A percentile compares a stretch with the other conserved stretches of the same genome.
These are phyloP conservation scores for Pueraria montana DNA, from an alignment of 306 rosid species.

Conservation along the genomic window DNA sequence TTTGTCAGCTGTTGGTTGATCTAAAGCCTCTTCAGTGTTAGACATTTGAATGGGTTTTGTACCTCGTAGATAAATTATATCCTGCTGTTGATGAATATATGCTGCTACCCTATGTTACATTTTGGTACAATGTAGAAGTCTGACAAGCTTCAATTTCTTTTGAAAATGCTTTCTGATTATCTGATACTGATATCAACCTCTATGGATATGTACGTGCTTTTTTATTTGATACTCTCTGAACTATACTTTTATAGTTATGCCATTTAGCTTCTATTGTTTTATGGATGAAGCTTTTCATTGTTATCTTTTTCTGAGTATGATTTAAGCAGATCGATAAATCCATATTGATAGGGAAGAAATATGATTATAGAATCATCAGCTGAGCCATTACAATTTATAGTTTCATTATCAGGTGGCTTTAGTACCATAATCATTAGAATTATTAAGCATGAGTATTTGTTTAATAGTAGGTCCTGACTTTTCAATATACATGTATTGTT, in stretches of 20 bases:
- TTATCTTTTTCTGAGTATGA: slow-evolving; percentile 8
- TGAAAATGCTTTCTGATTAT: slow-evolving; percentile 1
- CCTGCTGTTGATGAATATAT: neutral
- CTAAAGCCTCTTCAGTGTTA: slow-evolving; percentile 6
- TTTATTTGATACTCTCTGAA: neutral
- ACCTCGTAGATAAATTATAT: neutral
- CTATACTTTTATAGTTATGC: neutral
- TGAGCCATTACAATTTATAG: slow-evolving; percentile 3
- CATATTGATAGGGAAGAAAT: neutral
- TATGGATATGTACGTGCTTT: neutral
- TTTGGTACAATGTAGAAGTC: neutral
- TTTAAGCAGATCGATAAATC: neutral
- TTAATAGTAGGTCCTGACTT: slow-evolving; percentile 6
- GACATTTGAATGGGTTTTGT: neutral
- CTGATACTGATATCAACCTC: slow-evolving; percentile 17
- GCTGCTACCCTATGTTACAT: neutral
- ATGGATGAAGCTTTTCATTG: slow-evolving; percentile 11
- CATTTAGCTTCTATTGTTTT: slow-evolving; percentile 19
- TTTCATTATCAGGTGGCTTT: slow-evolving; percentile 18
- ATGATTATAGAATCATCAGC: slow-evolving; percentile 13
- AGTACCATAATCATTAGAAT: slow-evolving; percentile 3
- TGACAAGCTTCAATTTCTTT: slow-evolving; percentile 9
- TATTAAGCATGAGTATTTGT: slow-evolving; percentile 2
- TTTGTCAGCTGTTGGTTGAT: slow-evolving; percentile 11
- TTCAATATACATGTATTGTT: slow-evolving; percentile 14